These are phyloP conservation scores for Fusarium sterilihyphosum DNA, from an alignment of 2,329 filamentous ascomycete species.

Conservation along the genomic window DNA sequence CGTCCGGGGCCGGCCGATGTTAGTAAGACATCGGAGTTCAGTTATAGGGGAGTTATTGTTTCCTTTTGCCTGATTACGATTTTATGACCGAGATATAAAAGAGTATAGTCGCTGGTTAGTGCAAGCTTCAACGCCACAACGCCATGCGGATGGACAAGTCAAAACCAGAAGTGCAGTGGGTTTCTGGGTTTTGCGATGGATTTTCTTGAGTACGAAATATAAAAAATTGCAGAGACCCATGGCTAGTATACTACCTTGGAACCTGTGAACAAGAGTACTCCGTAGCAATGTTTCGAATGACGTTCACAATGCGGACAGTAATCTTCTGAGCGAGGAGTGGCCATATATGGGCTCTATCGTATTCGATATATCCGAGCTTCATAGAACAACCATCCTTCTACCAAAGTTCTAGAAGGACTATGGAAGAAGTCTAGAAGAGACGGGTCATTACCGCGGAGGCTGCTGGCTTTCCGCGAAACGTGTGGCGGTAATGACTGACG, in stretches of 20 bases:
- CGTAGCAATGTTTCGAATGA: background rate
- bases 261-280: too few relatives aligned
- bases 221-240: background rate
- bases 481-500: background rate
- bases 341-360: background rate
- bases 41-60: background rate
- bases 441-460: background rate
- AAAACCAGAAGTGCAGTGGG: constrained; percentile 40
- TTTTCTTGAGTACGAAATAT: background rate
- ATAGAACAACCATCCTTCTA: background rate
- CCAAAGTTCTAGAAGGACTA: background rate
- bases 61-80: constrained; percentile 9
- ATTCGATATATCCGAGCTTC: background rate
- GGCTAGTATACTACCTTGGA: background rate
- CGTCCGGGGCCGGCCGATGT: constrained; percentile 19
- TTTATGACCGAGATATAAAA: constrained; percentile 12
- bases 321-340: background rate
- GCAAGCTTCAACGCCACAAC: constrained; percentile 32
- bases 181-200: constrained; percentile 30
- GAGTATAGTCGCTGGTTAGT: constrained; percentile 17
- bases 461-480: background rate
- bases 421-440: background rate
- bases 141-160: background rate
- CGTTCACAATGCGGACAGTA: background rate
- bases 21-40: background rate